Conservation (phyloP, 345 rosid species). For the sweet orange (Citrus sinensis) region DVS_A1.0 CM039168.1:26841001-26841500, state of each 20-base stretch:
- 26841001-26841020: background rate
- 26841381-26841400: background rate
- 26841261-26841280: background rate
- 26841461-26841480: background rate
- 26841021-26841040: background rate
- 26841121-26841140: background rate
- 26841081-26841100: conserved; percentile 6
- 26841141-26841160: conserved; percentile 1
- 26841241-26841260: background rate
- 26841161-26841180: background rate
- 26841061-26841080: background rate
- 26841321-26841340: background rate
- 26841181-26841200: conserved; percentile 1
- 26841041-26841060: background rate
- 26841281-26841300: background rate
- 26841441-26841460: background rate
- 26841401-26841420: background rate
- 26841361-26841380: background rate
- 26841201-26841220: background rate
- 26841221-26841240: background rate
- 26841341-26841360: background rate
- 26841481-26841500: background rate
- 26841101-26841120: conserved; percentile 7
- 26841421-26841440: background rate
- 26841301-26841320: background rate